Percentiles rank a stretch among this genome's conserved stretches.
These are phyloP conservation scores for Amniculicola lignicola DNA, from an alignment of 495 filamentous ascomycete species.

Conservation along the genomic window DNA sequence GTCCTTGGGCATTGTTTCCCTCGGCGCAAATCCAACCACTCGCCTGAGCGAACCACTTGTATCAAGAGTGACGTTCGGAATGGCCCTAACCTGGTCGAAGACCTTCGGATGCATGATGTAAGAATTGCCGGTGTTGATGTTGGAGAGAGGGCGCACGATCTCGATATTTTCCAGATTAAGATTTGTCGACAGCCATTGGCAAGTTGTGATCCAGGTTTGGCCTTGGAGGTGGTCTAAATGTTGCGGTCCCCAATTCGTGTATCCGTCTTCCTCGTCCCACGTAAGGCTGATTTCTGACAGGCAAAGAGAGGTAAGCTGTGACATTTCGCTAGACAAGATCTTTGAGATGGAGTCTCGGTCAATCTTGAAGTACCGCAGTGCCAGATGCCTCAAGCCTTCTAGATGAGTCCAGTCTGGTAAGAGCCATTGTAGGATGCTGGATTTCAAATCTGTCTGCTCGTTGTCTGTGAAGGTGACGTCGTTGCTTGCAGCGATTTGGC, in stretches of 20 bases:
- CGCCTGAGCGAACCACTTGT: too few species aligned
- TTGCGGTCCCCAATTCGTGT: too few species aligned
- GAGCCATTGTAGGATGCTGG: background rate
- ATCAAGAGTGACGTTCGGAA: constrained; percentile 1
- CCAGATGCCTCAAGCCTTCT: background rate
- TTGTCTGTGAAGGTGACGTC: background rate
- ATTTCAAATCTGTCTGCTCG: background rate
- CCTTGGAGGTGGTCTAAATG: background rate
- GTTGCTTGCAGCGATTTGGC: background rate
- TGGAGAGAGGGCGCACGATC: background rate
- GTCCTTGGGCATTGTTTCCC: too few species aligned
- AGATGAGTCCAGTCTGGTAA: background rate
- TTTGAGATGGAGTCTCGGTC: background rate
- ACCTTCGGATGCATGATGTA: background rate
- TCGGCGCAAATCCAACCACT: too few species aligned
- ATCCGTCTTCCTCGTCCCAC: too few species aligned
- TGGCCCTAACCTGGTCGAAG: background rate
- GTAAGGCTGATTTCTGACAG: too few species aligned
- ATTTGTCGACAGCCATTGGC: background rate
- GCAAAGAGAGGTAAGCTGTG: too few species aligned
- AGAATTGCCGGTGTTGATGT: background rate
- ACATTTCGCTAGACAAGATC: too few species aligned
- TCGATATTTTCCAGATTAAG: background rate
- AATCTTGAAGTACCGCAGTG: background rate
- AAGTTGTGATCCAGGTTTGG: background rate